Percentiles rank a stretch among this genome's conserved stretches.
These are phyloP conservation scores for Pseudonitzschia pungens DNA, from an alignment of 108 stramenopile genomes.

Conservation along the genomic window DNA sequence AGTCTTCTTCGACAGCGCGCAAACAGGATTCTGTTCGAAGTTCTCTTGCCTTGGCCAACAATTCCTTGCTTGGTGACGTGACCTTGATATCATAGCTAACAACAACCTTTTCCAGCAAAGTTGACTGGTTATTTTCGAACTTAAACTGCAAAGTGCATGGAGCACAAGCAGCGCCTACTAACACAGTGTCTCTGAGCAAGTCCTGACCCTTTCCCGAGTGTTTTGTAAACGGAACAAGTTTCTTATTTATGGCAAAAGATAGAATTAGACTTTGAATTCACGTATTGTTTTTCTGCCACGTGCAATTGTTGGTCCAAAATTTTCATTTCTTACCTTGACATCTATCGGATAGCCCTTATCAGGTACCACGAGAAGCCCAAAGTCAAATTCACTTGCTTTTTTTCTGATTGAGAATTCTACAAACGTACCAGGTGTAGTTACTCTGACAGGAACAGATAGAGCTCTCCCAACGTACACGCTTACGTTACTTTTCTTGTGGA, in stretches of 20 bases:
- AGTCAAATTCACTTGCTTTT: slow-evolving; percentile 16
- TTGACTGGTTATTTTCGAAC: slow-evolving; percentile 11
- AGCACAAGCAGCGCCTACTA: slow-evolving; percentile 13
- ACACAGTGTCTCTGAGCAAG: neutral
- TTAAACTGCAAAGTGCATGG: slow-evolving; percentile 13
- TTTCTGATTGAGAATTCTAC: slow-evolving; percentile 17
- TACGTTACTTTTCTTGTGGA: slow-evolving; percentile 12
- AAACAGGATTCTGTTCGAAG: slow-evolving; percentile 14
- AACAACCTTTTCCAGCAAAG: slow-evolving; percentile 13
- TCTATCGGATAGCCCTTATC: slow-evolving; percentile 10
- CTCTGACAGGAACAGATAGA: slow-evolving; percentile 13
- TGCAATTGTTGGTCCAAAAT: neutral
- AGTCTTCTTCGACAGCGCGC: slow-evolving; percentile 8
- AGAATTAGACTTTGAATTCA: neutral
- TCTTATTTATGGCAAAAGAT: slow-evolving; percentile 1
- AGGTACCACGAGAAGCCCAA: neutral
- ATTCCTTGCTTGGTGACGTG: slow-evolving; percentile 11
- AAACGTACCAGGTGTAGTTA: slow-evolving; percentile 10
- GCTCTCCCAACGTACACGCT: slow-evolving; percentile 14
- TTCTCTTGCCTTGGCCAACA: neutral
- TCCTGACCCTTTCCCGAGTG: neutral
- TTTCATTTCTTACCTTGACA: slow-evolving; percentile 10
- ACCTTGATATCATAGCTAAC: slow-evolving; percentile 15
- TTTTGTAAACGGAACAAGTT: slow-evolving; percentile 1
- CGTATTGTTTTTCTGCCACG: neutral